phyloP scores from a whole-genome alignment of 1,139 yeast genomes.

The Yamadazyma atmosphaerica region DNA sequence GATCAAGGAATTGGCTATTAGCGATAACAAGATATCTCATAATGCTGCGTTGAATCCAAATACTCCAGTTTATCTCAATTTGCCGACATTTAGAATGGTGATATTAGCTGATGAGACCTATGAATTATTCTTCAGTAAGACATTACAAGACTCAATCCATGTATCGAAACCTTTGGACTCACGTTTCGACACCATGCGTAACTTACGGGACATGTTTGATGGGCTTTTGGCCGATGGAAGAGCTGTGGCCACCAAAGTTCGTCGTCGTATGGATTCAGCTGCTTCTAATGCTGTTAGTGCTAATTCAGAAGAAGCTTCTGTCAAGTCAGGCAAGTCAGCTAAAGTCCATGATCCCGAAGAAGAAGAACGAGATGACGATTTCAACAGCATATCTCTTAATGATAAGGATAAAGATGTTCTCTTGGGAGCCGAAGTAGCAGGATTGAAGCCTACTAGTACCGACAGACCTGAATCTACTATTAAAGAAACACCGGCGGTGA shows the following conservation, averaged over 20 bases:
- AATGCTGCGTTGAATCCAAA: conserved; percentile 83
- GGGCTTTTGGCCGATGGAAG: conserved; percentile 90
- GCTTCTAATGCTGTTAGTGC: conserved; percentile 27
- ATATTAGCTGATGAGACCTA: conserved; percentile 90
- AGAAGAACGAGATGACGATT: conserved; percentile 50
- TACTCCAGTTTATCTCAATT: conserved; percentile 69
- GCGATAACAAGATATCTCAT: conserved; percentile 44
- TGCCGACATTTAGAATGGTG: conserved; percentile 95
- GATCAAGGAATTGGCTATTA: conserved; percentile 38
- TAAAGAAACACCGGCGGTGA: not conserved
- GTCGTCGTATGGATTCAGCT: conserved; percentile 81
- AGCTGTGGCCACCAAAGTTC: conserved; percentile 84
- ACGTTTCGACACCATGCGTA: conserved; percentile 50
- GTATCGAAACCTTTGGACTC: conserved; percentile 56
- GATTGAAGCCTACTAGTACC: conserved; percentile 21
- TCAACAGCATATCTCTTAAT: conserved; percentile 46
- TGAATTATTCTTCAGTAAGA: conserved; percentile 74
- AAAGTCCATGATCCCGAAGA: conserved; percentile 31
- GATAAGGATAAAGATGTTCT: conserved; percentile 49
- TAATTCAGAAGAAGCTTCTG: conserved; percentile 24
- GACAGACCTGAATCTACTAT: conserved; percentile 12
- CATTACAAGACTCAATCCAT: conserved; percentile 66
- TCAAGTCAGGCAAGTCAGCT: conserved; percentile 26
- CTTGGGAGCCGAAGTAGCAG: conserved; percentile 45
- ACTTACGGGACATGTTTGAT: conserved; percentile 85